Evolutionary conservation across 2,329 filamentous ascomycete genomes (phyloP).

Genomic region (Aspergillus niger): DNA sequence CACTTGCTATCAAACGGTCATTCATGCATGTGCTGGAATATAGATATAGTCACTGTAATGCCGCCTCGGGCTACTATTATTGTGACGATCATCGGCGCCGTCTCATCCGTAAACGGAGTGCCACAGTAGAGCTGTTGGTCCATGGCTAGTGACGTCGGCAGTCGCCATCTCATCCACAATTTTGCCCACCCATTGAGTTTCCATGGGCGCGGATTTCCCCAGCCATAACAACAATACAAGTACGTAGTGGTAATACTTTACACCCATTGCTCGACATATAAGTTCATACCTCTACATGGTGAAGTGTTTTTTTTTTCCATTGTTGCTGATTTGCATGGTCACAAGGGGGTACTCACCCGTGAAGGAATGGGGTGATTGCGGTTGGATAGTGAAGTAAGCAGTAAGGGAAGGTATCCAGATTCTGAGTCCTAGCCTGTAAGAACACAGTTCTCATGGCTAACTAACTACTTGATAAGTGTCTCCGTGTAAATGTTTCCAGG

Average conservation of each 20-base stretch:
- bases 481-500: not conserved
- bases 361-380: too few relatives aligned
- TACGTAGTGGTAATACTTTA: not conserved
- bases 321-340: too few relatives aligned
- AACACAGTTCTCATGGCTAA: not conserved
- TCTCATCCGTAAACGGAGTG: conserved; percentile 18
- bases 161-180: conserved; percentile 14
- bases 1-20: not conserved
- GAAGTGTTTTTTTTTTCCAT: too few relatives aligned
- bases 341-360: not conserved
- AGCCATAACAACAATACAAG: not conserved
- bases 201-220: not conserved
- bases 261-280: not conserved
- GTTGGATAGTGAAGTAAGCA: not conserved
- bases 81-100: conserved; percentile 17
- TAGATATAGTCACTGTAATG: not conserved
- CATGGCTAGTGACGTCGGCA: conserved; percentile 35
- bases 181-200: not conserved
- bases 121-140: not conserved
- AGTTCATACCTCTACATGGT: not conserved
- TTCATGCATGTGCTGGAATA: not conserved
- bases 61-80: not conserved
- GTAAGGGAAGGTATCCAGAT: not conserved
- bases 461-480: not conserved
- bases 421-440: not conserved